These are phyloP conservation scores for Calvatia gigantea DNA, from an alignment of 768 basidiomycete genomes.

Conservation along the genomic window DNA sequence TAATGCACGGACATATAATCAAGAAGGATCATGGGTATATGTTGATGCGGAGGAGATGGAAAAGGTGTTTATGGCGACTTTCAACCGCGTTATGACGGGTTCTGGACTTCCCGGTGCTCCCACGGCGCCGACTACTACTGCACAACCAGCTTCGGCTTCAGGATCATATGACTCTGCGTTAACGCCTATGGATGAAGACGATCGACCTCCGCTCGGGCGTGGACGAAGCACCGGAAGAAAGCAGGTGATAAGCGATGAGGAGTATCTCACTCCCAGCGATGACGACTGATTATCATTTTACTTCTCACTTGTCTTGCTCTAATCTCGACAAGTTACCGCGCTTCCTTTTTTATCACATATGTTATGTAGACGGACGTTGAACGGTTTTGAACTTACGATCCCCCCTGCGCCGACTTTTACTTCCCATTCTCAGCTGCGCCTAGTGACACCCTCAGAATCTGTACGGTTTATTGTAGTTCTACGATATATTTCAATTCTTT, in stretches of 20 bases:
- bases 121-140: slow-evolving; percentile 21
- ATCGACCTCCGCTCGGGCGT: slow-evolving; percentile 51
- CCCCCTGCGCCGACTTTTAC: not conserved
- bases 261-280: slow-evolving; percentile 72
- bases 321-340: not conserved
- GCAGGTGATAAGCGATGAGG: slow-evolving; percentile 72
- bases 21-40: slow-evolving; percentile 94
- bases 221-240: slow-evolving; percentile 62
- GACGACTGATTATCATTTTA: slow-evolving; percentile 43
- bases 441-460: not conserved
- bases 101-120: slow-evolving; percentile 76
- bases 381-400: not conserved
- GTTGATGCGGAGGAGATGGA: slow-evolving; percentile 94
- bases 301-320: not conserved
- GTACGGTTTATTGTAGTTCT: slow-evolving; percentile 8
- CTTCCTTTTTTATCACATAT: slow-evolving; percentile 1
- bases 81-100: slow-evolving; percentile 58
- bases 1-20: slow-evolving; percentile 92
- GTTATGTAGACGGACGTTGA: not conserved
- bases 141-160: slow-evolving; percentile 37
- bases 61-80: slow-evolving; percentile 75
- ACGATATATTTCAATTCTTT: slow-evolving; percentile 1
- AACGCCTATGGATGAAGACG: slow-evolving; percentile 82
- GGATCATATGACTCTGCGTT: slow-evolving; percentile 64
- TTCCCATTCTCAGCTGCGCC: not conserved